Evolutionary conservation across 2,329 filamentous ascomycete species (phyloP), one percentile per base, ranked within the genome.

Genomic region (Fusarium austroafricanum): DNA sequence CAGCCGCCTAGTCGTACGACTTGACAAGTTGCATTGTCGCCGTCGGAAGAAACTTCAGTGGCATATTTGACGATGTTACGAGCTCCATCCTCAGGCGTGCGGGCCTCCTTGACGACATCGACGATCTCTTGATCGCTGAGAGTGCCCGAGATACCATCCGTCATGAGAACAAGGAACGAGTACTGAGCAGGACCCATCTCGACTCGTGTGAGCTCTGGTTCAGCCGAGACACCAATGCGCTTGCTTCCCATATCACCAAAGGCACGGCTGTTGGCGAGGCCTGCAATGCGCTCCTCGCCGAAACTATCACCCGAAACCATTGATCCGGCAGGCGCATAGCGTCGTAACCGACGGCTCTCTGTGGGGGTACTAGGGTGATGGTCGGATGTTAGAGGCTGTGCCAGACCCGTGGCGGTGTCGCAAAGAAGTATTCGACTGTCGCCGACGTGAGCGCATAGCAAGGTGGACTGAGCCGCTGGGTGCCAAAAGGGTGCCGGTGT

Each of bases 401-500:
- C 90, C 43, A 89, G 84, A 9, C 96, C 96, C 2, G 93, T 95
- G 15, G 87, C 85, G 0, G 95, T 97, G 55, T 94, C 90, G 81
- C 94, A 98, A 31, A 99, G 88, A 4, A 99, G 83, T 63, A 97
- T 90, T 52, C 96, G 89, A 2, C 94, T 97, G 78, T 99, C 96
- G 62, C 96, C 96, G 3, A 97, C 94, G 76, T 99, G 96, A 0
- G 93, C 94, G 9, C 94, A 90, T 17, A 97, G 81, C 35, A 99
- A 81, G 1, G 94, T 96, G 0, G 92, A 93, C 5, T 93, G 91
- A 0, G 93, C 91, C 6, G 90, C 88, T 0, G 96, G 96, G 74
- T 98, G 93, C 96, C 96, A 99, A 79, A 97, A 99, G 0, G 96
- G 96, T 0, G 91, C 91, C 0, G 94, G 90, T 0, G 93, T 96